These are phyloP conservation scores for Podospora fimiseda DNA, from an alignment of 495 filamentous ascomycete species.

Conservation along the genomic window DNA sequence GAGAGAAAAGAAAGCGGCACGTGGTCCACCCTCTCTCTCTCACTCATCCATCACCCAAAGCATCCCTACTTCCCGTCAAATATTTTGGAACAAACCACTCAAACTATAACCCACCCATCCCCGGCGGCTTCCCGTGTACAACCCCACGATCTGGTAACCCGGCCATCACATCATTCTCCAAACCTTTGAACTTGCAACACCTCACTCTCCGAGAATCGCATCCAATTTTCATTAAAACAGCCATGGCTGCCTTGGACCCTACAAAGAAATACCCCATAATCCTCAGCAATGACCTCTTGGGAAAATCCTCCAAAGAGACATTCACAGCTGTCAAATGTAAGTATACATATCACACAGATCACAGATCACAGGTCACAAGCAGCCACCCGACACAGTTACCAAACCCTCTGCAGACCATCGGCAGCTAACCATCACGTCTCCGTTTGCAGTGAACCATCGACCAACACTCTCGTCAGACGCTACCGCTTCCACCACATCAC, in stretches of 20 bases:
- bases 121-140: not conserved
- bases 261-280: constrained; percentile 52
- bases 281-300: constrained; percentile 48
- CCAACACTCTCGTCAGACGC: constrained; percentile 40
- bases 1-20: too few species aligned
- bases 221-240: too few species aligned
- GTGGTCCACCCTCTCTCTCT: too few species aligned
- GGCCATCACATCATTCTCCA: not conserved
- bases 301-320: constrained; percentile 45
- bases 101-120: too few species aligned
- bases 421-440: not conserved
- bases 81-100: too few species aligned
- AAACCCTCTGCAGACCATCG: not conserved
- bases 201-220: not conserved
- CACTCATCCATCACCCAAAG: too few species aligned
- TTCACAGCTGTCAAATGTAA: constrained; percentile 50
- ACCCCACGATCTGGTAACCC: not conserved
- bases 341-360: constrained; percentile 4
- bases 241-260: constrained; percentile 38
- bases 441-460: constrained; percentile 46
- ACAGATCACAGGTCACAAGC: constrained; percentile 1
- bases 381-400: constrained; percentile 6
- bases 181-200: not conserved
- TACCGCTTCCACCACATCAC: constrained; percentile 37
- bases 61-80: too few species aligned